Evolutionary conservation across 2,329 filamentous ascomycete species (phyloP).

Genomic region (Sporothrix curviconia): DNA sequence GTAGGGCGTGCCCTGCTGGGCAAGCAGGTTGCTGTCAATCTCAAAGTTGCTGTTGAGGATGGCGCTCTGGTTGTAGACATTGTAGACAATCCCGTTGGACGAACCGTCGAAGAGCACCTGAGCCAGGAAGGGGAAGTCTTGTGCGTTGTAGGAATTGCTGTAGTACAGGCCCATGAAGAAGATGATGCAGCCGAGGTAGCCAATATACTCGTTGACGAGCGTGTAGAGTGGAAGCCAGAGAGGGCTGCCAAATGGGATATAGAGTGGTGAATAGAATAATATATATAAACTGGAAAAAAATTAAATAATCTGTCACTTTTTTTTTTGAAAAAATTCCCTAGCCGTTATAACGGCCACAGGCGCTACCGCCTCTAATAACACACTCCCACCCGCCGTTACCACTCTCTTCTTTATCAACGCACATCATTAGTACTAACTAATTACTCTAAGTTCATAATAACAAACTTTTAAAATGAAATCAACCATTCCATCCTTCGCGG

Average conservation of each 20-base stretch:
- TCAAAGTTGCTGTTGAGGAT: constrained; percentile 34
- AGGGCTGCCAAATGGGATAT: constrained; percentile 35
- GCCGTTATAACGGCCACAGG: no score
- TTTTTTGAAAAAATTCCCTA: no score
- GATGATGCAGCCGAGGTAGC: constrained; percentile 31
- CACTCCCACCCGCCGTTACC: no score
- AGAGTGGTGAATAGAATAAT: no score
- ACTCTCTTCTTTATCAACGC: no score
- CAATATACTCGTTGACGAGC: constrained; percentile 33
- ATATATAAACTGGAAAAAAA: no score
- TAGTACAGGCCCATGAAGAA: constrained; percentile 37
- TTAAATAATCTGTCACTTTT: no score
- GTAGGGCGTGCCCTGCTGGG: constrained; percentile 34
- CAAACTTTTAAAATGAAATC: no score
- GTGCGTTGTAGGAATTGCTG: constrained; percentile 34
- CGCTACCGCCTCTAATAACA: no score
- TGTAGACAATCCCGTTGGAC: constrained; percentile 31
- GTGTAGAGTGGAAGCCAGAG: constrained; percentile 30
- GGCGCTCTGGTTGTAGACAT: constrained; percentile 35
- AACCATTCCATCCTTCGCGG: no score
- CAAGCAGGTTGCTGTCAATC: constrained; percentile 32
- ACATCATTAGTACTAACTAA: no score
- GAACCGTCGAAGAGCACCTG: constrained; percentile 33
- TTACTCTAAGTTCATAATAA: no score
- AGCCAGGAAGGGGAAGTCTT: constrained; percentile 37